Evolutionary conservation across 108 stramenopile species (phyloP).

Genomic region (Aureococcus anophagefferens): DNA sequence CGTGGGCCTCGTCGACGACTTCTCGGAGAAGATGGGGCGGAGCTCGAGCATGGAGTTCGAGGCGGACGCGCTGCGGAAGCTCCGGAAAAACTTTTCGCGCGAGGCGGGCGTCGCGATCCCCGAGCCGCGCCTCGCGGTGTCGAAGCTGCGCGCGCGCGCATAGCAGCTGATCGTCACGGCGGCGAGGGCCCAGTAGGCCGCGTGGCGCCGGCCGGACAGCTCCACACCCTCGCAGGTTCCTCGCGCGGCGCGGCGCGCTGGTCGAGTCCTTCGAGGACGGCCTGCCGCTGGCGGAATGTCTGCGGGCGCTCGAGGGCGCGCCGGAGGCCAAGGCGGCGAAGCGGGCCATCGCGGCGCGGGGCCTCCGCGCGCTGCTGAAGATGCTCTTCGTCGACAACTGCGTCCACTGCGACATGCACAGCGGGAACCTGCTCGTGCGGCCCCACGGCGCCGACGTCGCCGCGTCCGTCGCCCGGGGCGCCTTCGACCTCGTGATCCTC

Average conservation of each 20-base stretch:
- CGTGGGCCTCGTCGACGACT: background rate
- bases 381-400: slow-evolving; percentile 22
- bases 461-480: too few relatives aligned
- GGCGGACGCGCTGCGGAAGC: background rate
- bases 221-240: background rate
- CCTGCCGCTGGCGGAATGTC: background rate
- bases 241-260: background rate
- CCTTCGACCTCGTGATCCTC: slow-evolving; percentile 6
- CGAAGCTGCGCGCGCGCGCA: too few relatives aligned
- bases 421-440: slow-evolving; percentile 19
- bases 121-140: too few relatives aligned
- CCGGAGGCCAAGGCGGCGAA: background rate
- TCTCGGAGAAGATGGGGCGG: background rate
- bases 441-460: background rate
- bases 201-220: too few relatives aligned
- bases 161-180: too few relatives aligned
- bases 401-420: slow-evolving; percentile 18
- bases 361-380: slow-evolving; percentile 9
- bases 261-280: slow-evolving; percentile 14
- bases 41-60: background rate
- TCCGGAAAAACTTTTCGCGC: background rate
- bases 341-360: background rate
- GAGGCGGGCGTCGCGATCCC: too few relatives aligned
- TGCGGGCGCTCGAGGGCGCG: background rate
- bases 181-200: too few relatives aligned